Conservation (phyloP, 2,329 filamentous ascomycete genomes). For the Xylariaceae sp. region DNA sequence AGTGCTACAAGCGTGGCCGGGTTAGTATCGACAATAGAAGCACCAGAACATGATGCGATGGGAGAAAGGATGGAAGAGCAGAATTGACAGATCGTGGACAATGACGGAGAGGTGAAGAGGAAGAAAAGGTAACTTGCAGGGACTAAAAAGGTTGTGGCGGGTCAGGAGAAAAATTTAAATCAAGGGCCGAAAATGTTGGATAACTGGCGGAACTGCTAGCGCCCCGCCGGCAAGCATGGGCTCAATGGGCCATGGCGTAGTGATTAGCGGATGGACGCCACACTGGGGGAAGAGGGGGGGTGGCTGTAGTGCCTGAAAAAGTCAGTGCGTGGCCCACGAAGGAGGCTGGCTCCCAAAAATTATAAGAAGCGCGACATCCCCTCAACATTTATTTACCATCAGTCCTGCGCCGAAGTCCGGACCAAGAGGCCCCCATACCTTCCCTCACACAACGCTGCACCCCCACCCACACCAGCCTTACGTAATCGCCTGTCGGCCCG, state of each 20-base stretch:
- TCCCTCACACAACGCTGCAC: slow-evolving; percentile 10
- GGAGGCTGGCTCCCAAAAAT: slow-evolving; percentile 40
- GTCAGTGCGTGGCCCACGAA: slow-evolving; percentile 28
- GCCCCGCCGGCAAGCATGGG: slow-evolving; percentile 27
- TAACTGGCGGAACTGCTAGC: slow-evolving; percentile 27
- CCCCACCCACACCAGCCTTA: slow-evolving; percentile 30
- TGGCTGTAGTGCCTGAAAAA: slow-evolving; percentile 30
- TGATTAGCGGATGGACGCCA: slow-evolving; percentile 33
- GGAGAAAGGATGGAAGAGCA: not conserved
- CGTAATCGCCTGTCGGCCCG: slow-evolving; percentile 21
- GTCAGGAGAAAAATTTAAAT: slow-evolving; percentile 30
- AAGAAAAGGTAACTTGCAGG: slow-evolving; percentile 28
- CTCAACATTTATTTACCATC: slow-evolving; percentile 47
- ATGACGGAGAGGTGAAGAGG: slow-evolving; percentile 1
- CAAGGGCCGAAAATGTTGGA: slow-evolving; percentile 22
- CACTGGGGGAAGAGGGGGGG: slow-evolving; percentile 31
- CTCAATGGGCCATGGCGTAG: slow-evolving; percentile 24
- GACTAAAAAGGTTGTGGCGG: slow-evolving; percentile 27
- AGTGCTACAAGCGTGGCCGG: not conserved
- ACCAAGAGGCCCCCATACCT: slow-evolving; percentile 45
- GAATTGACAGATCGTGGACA: slow-evolving; percentile 3
- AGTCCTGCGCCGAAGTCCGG: slow-evolving; percentile 53
- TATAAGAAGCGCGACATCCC: slow-evolving; percentile 55
- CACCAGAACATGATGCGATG: slow-evolving; percentile 7
- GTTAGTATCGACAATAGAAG: not conserved